Evolutionary conservation across 208 protist species (phyloP).

Genomic region (Trypanosoma melophagium): DNA sequence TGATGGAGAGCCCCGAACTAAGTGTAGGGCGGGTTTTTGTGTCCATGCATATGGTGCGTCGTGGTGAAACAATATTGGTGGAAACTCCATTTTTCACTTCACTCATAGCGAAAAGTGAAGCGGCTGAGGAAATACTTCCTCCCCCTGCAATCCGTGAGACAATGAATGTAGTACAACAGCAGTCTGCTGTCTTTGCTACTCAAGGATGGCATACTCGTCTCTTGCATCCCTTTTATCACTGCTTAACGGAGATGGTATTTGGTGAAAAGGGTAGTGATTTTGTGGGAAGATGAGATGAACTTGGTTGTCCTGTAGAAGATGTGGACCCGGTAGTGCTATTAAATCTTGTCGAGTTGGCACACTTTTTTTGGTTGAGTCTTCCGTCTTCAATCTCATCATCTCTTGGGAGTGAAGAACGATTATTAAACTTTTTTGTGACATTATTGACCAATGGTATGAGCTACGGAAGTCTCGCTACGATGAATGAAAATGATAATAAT

Average conservation of each 20-base stretch:
- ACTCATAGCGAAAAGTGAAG: background rate
- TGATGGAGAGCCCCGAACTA: slow-evolving; percentile 19
- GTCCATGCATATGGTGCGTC: slow-evolving; percentile 12
- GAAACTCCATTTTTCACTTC: slow-evolving; percentile 18
- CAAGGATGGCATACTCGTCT: slow-evolving; percentile 10
- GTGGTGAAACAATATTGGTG: slow-evolving; percentile 19
- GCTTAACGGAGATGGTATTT: slow-evolving; percentile 18
- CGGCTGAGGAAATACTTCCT: slow-evolving; percentile 1
- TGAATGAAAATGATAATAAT: background rate
- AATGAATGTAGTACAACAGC: slow-evolving; percentile 1
- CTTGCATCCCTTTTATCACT: slow-evolving; percentile 20
- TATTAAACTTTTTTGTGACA: slow-evolving; percentile 20
- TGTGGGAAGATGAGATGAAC: slow-evolving; percentile 14
- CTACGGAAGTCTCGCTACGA: slow-evolving; percentile 5
- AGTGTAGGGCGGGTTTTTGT: slow-evolving; percentile 24
- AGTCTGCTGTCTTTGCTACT: slow-evolving; percentile 8
- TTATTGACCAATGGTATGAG: slow-evolving; percentile 21
- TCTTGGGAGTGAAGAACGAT: slow-evolving; percentile 11
- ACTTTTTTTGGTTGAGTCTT: slow-evolving; percentile 19
- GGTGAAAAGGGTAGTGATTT: slow-evolving; percentile 8
- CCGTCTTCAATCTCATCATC: slow-evolving; percentile 7
- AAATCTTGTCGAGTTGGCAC: slow-evolving; percentile 13
- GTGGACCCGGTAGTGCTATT: slow-evolving; percentile 7
- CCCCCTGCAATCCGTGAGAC: slow-evolving; percentile 10
- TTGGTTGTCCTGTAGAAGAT: slow-evolving; percentile 23